Evolutionary conservation across 2,329 filamentous ascomycete genomes (phyloP).

Genomic region (Pseudocercospora pini-densiflorae): DNA sequence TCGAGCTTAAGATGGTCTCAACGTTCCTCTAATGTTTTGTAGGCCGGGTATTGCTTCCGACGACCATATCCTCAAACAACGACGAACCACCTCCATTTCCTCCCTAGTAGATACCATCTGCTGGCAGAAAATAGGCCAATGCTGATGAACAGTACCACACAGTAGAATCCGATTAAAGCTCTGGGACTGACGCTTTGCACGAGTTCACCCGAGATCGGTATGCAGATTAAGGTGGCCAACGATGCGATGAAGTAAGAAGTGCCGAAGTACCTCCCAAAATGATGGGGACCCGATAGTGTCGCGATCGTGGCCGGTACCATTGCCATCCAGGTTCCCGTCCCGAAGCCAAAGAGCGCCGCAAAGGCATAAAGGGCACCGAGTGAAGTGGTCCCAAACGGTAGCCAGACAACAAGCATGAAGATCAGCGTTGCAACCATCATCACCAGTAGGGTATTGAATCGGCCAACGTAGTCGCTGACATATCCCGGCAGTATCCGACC

Average conservation of each 20-base stretch:
- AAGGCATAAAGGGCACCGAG: slow-evolving; percentile 50
- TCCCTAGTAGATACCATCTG: slow-evolving; percentile 18
- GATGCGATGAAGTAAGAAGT: slow-evolving; percentile 54
- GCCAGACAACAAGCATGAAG: slow-evolving; percentile 49
- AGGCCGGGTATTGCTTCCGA: too few species aligned
- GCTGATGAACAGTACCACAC: slow-evolving; percentile 47
- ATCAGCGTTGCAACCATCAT: slow-evolving; percentile 45
- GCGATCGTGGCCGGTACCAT: slow-evolving; percentile 53
- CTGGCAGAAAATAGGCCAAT: slow-evolving; percentile 11
- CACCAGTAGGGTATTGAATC: slow-evolving; percentile 51
- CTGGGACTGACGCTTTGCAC: slow-evolving; percentile 52
- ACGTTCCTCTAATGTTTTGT: too few species aligned
- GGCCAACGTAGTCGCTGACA: slow-evolving; percentile 49
- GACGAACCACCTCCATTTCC: slow-evolving; percentile 19
- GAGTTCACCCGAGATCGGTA: slow-evolving; percentile 53
- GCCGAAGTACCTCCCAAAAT: slow-evolving; percentile 55
- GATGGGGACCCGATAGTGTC: slow-evolving; percentile 52
- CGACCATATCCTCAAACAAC: slow-evolving; percentile 1
- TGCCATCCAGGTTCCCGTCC: slow-evolving; percentile 54
- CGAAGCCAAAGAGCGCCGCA: slow-evolving; percentile 55
- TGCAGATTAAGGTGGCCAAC: slow-evolving; percentile 52
- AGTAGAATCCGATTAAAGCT: slow-evolving; percentile 53
- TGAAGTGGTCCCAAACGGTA: slow-evolving; percentile 49
- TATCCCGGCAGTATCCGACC: slow-evolving; percentile 53
- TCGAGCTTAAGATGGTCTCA: too few species aligned